Evolutionary conservation across 495 filamentous ascomycete genomes (phyloP).

Genomic region (Neurospora sp.): DNA sequence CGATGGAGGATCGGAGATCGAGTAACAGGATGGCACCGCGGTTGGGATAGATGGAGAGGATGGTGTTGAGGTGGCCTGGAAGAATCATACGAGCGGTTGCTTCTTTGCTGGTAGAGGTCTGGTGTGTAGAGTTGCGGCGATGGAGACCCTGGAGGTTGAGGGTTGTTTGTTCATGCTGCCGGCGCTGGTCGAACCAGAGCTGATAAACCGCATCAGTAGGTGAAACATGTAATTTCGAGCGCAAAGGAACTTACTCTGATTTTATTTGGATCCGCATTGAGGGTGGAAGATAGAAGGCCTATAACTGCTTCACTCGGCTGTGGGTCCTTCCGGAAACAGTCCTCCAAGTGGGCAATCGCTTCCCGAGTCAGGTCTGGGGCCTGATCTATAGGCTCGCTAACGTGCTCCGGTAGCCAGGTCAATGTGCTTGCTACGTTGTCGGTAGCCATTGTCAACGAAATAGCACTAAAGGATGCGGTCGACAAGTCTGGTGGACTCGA

Average conservation of each 20-base stretch:
- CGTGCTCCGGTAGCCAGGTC: not conserved
- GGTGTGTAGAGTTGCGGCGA: conserved; percentile 12
- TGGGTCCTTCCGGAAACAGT: conserved; percentile 31
- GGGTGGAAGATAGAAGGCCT: conserved; percentile 32
- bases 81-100: conserved; percentile 32
- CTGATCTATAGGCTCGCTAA: not conserved
- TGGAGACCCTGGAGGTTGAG: conserved; percentile 29
- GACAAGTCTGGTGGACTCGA: not conserved
- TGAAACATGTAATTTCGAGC: not conserved
- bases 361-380: not conserved
- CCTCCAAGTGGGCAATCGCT: conserved; percentile 24
- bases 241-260: conserved; percentile 14
- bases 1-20: conserved; percentile 30
- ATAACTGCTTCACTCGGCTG: conserved; percentile 27
- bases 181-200: conserved; percentile 37
- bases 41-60: conserved; percentile 33
- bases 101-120: conserved; percentile 13
- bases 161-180: conserved; percentile 28
- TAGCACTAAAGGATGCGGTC: not conserved
- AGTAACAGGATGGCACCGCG: conserved; percentile 31
- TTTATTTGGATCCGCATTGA: conserved; percentile 28
- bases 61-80: conserved; percentile 35
- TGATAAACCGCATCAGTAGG: conserved; percentile 4
- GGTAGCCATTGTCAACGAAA: not conserved
- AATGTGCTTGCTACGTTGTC: not conserved